Evolutionary conservation across 2,329 filamentous ascomycete species (phyloP).

Genomic region (Fonsecaea multimorphosa): DNA sequence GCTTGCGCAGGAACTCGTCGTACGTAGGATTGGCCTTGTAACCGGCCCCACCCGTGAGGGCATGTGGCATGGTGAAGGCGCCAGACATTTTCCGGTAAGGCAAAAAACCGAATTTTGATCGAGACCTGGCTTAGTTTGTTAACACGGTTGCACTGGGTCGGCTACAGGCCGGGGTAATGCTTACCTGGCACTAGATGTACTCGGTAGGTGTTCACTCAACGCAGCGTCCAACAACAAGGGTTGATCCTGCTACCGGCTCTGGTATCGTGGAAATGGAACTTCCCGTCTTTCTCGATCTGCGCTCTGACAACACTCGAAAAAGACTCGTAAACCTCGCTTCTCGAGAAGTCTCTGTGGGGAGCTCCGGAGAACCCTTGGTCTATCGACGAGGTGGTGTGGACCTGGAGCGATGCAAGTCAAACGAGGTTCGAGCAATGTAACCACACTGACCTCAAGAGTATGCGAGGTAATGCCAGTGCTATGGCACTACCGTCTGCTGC

Average conservation of each 20-base stretch:
- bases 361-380: slow-evolving; percentile 4
- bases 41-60: slow-evolving; percentile 38
- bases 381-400: neutral
- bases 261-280: neutral
- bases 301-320: neutral
- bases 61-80: slow-evolving; percentile 38
- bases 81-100: slow-evolving; percentile 34
- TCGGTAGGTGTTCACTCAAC: neutral
- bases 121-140: neutral
- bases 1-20: slow-evolving; percentile 39
- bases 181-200: neutral
- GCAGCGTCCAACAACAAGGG: neutral
- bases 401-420: neutral
- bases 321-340: neutral
- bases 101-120: slow-evolving; percentile 9
- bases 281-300: neutral
- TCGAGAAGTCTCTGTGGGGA: neutral
- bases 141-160: neutral
- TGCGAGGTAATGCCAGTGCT: neutral
- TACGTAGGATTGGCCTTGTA: slow-evolving; percentile 40
- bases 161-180: neutral
- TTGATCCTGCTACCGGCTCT: neutral
- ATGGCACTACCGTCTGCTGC: neutral
- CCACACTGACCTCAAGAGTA: neutral
- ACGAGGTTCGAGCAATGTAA: neutral